These are phyloP conservation scores for Malassezia equina DNA, from an alignment of 1,284 basidiomycete species.

Conservation along the genomic window DNA sequence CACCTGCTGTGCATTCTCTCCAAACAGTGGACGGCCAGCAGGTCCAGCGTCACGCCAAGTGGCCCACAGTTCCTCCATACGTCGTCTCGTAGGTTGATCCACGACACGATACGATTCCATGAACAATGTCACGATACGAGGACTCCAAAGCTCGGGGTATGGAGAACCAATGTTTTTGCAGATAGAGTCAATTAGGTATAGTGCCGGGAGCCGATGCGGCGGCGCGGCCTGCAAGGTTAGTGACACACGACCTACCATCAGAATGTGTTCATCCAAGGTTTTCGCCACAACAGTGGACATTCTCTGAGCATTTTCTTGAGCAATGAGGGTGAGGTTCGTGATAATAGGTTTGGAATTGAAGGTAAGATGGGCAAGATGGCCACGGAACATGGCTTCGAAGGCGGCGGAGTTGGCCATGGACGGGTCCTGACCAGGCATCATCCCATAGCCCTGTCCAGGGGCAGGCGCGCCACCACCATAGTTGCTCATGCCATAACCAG, in stretches of 20 bases:
- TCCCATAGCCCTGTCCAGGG: slow-evolving; percentile 6
- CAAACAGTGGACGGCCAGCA: slow-evolving; percentile 31
- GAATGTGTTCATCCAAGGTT: slow-evolving; percentile 76
- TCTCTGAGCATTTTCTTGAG: slow-evolving; percentile 69
- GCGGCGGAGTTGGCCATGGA: slow-evolving; percentile 53
- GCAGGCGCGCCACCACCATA: slow-evolving; percentile 4
- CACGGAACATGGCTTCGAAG: slow-evolving; percentile 57
- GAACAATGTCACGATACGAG: slow-evolving; percentile 36
- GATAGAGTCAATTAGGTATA: slow-evolving; percentile 92
- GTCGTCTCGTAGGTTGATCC: slow-evolving; percentile 37
- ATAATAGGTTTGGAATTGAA: slow-evolving; percentile 95
- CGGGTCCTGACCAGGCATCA: neutral
- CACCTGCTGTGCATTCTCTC: slow-evolving; percentile 33
- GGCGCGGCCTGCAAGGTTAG: slow-evolving; percentile 48
- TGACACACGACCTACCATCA: slow-evolving; percentile 52
- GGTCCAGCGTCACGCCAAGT: slow-evolving; percentile 42
- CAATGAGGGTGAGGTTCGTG: slow-evolving; percentile 83
- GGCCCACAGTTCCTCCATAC: slow-evolving; percentile 42
- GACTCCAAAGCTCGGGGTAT: slow-evolving; percentile 37
- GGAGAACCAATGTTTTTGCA: slow-evolving; percentile 45
- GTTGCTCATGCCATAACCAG: neutral
- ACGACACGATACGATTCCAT: slow-evolving; percentile 45
- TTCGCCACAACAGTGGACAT: slow-evolving; percentile 72
- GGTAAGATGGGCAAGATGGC: slow-evolving; percentile 70
- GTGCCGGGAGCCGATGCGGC: slow-evolving; percentile 79